Evolutionary conservation across 2,329 filamentous ascomycete genomes (phyloP).

Genomic region (Myriosclerotinia curreyana): DNA sequence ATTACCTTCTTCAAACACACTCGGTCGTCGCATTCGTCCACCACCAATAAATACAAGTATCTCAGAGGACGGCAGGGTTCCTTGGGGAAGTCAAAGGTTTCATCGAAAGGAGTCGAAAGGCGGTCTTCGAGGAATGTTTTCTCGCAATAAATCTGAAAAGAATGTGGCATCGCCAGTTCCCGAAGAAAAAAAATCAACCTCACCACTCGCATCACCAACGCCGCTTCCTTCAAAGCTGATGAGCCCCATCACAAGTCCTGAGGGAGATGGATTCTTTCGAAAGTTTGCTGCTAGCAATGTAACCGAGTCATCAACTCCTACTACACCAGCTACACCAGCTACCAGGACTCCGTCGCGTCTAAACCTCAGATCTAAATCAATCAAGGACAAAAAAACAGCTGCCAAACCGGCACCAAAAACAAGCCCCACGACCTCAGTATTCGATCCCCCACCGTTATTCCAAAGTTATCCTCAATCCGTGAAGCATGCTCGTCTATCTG

Average conservation of each 20-base stretch:
- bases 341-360: constrained; percentile 30
- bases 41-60: constrained; percentile 28
- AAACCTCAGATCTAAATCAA: constrained; percentile 31
- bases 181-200: constrained; percentile 25
- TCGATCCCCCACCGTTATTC: constrained; percentile 74
- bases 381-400: constrained; percentile 28
- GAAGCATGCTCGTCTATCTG: constrained; percentile 68
- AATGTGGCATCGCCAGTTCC: constrained; percentile 25
- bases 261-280: constrained; percentile 25
- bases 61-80: constrained; percentile 26
- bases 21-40: constrained; percentile 32
- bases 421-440: constrained; percentile 40
- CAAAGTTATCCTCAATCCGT: constrained; percentile 83
- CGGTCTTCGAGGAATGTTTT: constrained; percentile 37
- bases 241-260: constrained; percentile 27
- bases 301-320: constrained; percentile 21
- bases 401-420: constrained; percentile 26
- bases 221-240: constrained; percentile 24
- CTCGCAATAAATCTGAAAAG: constrained; percentile 33
- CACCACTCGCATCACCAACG: constrained; percentile 6
- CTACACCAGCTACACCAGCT: constrained; percentile 25
- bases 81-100: constrained; percentile 30
- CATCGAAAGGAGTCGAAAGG: constrained; percentile 34
- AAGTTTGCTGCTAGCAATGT: constrained; percentile 23
- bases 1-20: constrained; percentile 17